phyloP scores from a whole-genome alignment of 768 basidiomycete species.

The Lanmaoa pseudosensibilis region DNA sequence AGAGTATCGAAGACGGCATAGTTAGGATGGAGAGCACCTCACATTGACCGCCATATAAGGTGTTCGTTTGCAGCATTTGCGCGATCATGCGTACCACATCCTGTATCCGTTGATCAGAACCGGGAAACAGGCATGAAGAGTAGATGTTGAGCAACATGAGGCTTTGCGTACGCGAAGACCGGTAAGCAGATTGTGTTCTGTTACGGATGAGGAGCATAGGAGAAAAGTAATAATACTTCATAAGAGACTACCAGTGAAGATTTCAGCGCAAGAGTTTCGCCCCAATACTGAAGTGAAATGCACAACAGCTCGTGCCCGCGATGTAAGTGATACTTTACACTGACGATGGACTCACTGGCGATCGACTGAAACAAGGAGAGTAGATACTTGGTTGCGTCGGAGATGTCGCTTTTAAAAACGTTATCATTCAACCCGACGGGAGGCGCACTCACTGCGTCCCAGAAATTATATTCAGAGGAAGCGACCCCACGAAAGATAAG shows the following conservation, averaged over 20 bases:
- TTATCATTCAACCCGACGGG: background rate
- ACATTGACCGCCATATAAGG: conserved; percentile 37
- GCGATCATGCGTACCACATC: conserved; percentile 39
- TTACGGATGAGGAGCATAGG: conserved; percentile 39
- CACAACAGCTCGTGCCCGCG: background rate
- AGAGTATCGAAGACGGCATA: conserved; percentile 56
- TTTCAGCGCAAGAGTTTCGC: background rate
- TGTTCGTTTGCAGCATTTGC: conserved; percentile 37
- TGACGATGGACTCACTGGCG: conserved; percentile 14
- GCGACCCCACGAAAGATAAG: conserved; percentile 5
- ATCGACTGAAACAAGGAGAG: conserved; percentile 16
- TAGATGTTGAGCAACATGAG: conserved; percentile 50
- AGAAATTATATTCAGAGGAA: background rate
- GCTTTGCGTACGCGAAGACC: conserved; percentile 36
- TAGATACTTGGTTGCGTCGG: background rate
- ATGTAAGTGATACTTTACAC: background rate
- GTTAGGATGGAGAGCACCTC: conserved; percentile 48
- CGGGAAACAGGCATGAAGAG: conserved; percentile 8
- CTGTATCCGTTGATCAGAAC: conserved; percentile 24
- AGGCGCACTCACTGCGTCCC: background rate
- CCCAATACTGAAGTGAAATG: conserved; percentile 14
- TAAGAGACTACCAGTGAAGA: conserved; percentile 1
- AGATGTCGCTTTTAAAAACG: background rate
- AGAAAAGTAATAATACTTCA: conserved; percentile 52
- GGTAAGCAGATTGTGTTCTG: conserved; percentile 42